A percentile compares a stretch with the other conserved stretches of the same genome.
Evolutionary conservation across 2,329 filamentous ascomycete genomes (phyloP).

Genomic region (Chrysosphaeria jannelii): DNA sequence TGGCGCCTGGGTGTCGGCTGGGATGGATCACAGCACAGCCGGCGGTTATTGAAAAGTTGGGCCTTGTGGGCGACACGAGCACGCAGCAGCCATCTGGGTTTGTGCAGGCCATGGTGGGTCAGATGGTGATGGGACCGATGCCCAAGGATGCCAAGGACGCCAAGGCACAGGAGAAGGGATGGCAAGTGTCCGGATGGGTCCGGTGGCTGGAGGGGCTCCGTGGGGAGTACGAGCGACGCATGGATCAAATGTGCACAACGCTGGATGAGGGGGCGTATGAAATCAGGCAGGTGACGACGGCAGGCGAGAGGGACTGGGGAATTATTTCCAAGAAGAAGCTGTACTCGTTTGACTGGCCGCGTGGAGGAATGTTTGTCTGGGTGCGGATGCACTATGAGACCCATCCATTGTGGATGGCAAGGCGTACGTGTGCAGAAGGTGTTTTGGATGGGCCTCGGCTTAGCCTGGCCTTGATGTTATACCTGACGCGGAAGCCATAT

Average conservation of each 20-base stretch:
- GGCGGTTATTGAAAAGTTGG: conserved; percentile 33
- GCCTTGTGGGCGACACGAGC: conserved; percentile 42
- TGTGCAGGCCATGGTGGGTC: conserved; percentile 54
- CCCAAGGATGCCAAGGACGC: conserved; percentile 9
- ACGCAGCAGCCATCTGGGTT: conserved; percentile 77
- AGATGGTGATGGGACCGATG: conserved; percentile 44
- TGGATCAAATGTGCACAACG: conserved; percentile 46
- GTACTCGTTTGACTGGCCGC: conserved; percentile 49
- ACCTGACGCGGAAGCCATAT: conserved; percentile 36
- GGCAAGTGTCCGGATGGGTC: conserved; percentile 66
- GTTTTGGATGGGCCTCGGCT: conserved; percentile 25
- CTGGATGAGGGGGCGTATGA: conserved; percentile 38
- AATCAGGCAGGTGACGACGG: conserved; percentile 27
- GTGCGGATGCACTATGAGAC: conserved; percentile 36
- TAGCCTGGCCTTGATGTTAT: conserved; percentile 35
- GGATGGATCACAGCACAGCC: conserved; percentile 81
- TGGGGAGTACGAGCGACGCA: conserved; percentile 57
- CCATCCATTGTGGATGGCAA: conserved; percentile 32
- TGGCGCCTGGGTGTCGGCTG: conserved; percentile 66
- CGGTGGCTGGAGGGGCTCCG: conserved; percentile 70
- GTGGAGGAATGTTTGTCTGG: conserved; percentile 86
- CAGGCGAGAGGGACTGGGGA: conserved; percentile 30
- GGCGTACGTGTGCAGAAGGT: conserved; percentile 6
- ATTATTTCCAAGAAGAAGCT: conserved; percentile 45
- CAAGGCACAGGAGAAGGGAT: conserved; percentile 15